These are phyloP conservation scores for Solanum tarijense DNA, from an alignment of 257 asterid genomes.

Conservation along the genomic window DNA sequence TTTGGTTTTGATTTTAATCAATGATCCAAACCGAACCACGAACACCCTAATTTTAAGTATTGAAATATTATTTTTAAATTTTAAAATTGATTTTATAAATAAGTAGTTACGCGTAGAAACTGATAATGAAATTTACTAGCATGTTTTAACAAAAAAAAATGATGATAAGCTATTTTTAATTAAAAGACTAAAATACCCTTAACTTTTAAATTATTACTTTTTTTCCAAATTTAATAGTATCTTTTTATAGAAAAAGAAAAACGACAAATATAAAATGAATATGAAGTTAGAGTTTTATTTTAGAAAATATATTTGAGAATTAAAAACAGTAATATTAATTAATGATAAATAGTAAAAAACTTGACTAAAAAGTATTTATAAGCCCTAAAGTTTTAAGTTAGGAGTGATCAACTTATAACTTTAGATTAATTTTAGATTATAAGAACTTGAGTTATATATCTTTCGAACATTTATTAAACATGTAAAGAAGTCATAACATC, in stretches of 20 bases:
- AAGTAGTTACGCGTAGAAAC: neutral
- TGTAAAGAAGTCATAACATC: neutral
- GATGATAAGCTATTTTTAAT: neutral
- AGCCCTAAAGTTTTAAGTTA: no score
- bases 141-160: no score
- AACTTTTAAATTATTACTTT: neutral
- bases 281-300: neutral
- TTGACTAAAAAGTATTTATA: neutral
- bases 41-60: neutral
- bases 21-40: no score
- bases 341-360: no score
- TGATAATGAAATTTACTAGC: no score
- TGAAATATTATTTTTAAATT: no score
- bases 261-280: neutral
- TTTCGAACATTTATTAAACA: neutral
- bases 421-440: no score
- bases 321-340: no score
- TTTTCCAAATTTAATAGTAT: neutral
- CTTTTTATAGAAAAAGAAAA: neutral
- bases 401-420: no score
- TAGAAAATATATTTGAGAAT: neutral
- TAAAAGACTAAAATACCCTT: neutral
- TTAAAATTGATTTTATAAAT: no score
- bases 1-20: no score
- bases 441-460: no score